Base-by-base conservation (phyloP, 2,329 filamentous ascomycete species). In the Calonectria honghensis region DNA sequence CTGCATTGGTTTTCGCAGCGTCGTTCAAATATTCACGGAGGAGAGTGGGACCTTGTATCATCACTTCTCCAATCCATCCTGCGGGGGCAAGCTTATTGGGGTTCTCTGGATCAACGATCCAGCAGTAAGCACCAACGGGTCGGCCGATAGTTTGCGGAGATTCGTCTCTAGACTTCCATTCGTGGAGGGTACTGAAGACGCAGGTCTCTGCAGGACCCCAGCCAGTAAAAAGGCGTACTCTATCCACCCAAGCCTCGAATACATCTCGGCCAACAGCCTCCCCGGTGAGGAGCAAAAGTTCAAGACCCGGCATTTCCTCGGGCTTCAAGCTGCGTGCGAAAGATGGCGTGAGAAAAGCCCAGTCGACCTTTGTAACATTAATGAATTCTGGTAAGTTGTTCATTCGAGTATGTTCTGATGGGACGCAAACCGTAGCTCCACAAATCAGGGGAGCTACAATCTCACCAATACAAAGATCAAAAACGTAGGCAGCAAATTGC, bases 351-450 rank as follows among this genome's bases (percentile, higher is more conserved):
- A 68, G 32, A 37, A 73, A 61, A 14, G 52, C 63, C 50, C 61
- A 61, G 31, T 61, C 68, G 18, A 51, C 41, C 6, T 35, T 32
- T 3, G 57, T 57, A 5, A 9, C 18, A 18, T 63, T 63, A 11
- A 73, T 63, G 39, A 54, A 68, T 6, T 48, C 61, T 5, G 65
- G n/a, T 1, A 76, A 31, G 39, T 41, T 59, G 54, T 73, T 70
- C 16, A 75, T 45, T 9, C 68, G 68, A 11, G 64, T 52, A 9
- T 45, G 27, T 29, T 87, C 84, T 1, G 83, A 84, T 3, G 85
- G 83, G 7, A 87, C 79, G 54, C 85, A 86, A 2, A 87, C 78
- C 48, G 82, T 84, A 9, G 83, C 86, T 48, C 86, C 86, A 20
- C 79, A 74, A 39, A 84, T 78, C 7, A 87, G 81, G 4, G 85